These are phyloP conservation scores for Smallanthus sonchifolius DNA, from an alignment of 129 eudicot genomes.

Conservation along the genomic window DNA sequence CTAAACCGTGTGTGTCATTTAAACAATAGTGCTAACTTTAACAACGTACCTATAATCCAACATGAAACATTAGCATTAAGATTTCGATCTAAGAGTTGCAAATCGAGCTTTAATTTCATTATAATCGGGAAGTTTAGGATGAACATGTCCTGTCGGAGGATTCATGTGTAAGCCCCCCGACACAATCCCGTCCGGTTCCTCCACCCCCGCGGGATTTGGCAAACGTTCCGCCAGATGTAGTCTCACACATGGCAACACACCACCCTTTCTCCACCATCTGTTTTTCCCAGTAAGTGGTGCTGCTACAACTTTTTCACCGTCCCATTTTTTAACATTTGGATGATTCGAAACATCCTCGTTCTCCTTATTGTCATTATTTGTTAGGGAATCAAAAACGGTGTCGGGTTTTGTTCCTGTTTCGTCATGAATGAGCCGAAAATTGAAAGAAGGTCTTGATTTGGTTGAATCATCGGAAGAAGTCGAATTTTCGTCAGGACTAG, in stretches of 20 bases:
- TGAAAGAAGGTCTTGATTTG: constrained; percentile 23
- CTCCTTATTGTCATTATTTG: constrained; percentile 12
- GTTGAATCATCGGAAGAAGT: constrained; percentile 32
- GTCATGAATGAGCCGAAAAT: constrained; percentile 19
- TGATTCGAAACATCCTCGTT: constrained; percentile 24
- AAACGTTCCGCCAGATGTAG: constrained; percentile 35
- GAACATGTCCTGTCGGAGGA: constrained; percentile 31
- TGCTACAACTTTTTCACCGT: neutral
- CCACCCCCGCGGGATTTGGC: neutral
- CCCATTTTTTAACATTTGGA: constrained; percentile 2
- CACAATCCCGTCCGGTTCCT: constrained; percentile 22
- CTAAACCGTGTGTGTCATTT: neutral
- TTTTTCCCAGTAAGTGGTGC: neutral
- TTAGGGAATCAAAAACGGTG: neutral
- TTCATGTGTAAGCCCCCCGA: constrained; percentile 20
- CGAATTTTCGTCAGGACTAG: constrained; percentile 17
- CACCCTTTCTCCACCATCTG: constrained; percentile 15
- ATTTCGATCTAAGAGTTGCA: constrained; percentile 32
- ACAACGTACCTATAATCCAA: neutral
- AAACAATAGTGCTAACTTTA: neutral
- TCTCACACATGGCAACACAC: constrained; percentile 3
- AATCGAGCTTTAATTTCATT: constrained; percentile 56
- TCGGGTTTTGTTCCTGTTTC: neutral
- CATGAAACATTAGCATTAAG: constrained; percentile 2
- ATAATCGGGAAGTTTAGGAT: constrained; percentile 66